Evolutionary conservation across 2,329 filamentous ascomycete species (phyloP).

Genomic region (Ophiostoma piceae): DNA sequence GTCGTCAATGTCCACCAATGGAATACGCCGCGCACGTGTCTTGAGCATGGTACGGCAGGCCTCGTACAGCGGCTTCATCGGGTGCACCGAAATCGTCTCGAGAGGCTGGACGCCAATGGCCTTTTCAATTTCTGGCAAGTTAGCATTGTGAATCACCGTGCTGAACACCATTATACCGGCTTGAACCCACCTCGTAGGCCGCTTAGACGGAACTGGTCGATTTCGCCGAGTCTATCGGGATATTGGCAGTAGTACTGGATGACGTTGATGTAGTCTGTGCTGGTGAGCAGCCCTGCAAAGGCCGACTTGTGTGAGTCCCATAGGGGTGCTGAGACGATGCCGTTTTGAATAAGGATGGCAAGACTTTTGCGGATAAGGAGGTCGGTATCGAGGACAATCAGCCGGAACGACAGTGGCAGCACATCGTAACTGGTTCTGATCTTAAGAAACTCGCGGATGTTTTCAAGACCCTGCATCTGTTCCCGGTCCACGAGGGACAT

Average conservation of each 20-base stretch:
- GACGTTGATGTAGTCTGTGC: constrained; percentile 96
- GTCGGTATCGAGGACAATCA: constrained; percentile 92
- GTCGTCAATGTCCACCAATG: constrained; percentile 86
- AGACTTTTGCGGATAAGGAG: constrained; percentile 95
- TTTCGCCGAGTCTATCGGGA: constrained; percentile 78
- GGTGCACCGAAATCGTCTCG: constrained; percentile 94
- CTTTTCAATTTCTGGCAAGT: constrained; percentile 75
- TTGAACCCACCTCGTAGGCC: constrained; percentile 69
- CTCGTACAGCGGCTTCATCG: constrained; percentile 85
- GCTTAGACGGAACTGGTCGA: constrained; percentile 89
- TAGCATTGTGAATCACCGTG: background rate
- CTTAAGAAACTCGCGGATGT: constrained; percentile 82
- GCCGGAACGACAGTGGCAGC: constrained; percentile 86
- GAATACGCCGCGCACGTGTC: constrained; percentile 87
- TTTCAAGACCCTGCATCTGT: constrained; percentile 64
- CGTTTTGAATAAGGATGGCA: constrained; percentile 92
- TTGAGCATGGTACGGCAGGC: constrained; percentile 91
- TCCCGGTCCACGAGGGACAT: constrained; percentile 64
- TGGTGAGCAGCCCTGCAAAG: constrained; percentile 90
- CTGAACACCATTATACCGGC: background rate
- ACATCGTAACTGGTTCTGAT: constrained; percentile 97
- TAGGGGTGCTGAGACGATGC: constrained; percentile 93
- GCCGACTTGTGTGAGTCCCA: constrained; percentile 93
- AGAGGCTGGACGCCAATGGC: constrained; percentile 86
- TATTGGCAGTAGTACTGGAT: constrained; percentile 99